phyloP scores from a whole-genome alignment of 306 rosid species.

The Senna tora region DNA sequence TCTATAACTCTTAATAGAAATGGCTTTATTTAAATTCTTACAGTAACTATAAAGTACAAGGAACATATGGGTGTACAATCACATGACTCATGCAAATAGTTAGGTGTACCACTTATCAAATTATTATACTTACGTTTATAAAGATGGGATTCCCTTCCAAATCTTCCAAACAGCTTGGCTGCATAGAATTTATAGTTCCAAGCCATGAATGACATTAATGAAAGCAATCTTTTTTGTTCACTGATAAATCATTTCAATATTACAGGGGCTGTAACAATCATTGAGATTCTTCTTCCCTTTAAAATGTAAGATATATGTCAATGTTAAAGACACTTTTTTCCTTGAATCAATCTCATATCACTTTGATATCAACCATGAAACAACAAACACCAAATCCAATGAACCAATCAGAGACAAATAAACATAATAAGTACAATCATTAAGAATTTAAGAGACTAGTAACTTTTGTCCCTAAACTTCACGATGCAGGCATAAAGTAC shows the following conservation, averaged over 20 bases:
- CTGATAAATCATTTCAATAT: slow-evolving; percentile 5
- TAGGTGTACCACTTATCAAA: neutral
- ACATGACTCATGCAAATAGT: slow-evolving; percentile 21
- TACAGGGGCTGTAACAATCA: neutral
- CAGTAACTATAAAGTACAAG: neutral
- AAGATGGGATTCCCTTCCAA: slow-evolving; percentile 1
- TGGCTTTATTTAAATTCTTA: neutral
- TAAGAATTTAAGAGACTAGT: neutral
- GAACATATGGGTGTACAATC: slow-evolving; percentile 10
- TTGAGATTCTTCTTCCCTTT: slow-evolving; percentile 7
- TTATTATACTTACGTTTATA: neutral
- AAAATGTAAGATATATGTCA: neutral
- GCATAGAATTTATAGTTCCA: slow-evolving; percentile 5
- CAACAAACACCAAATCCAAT: neutral
- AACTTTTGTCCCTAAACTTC: slow-evolving; percentile 9
- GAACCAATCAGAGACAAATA: neutral
- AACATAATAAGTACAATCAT: neutral
- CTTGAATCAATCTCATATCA: neutral
- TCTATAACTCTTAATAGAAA: no score
- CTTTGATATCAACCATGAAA: neutral
- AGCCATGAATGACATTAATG: slow-evolving; percentile 30
- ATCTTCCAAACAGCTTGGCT: slow-evolving; percentile 6
- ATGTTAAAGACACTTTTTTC: neutral
- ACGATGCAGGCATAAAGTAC: no score
- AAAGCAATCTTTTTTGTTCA: slow-evolving; percentile 16